Base-by-base conservation (phyloP, 129 eudicot genomes). In the Artemisia tridentata region DNA sequence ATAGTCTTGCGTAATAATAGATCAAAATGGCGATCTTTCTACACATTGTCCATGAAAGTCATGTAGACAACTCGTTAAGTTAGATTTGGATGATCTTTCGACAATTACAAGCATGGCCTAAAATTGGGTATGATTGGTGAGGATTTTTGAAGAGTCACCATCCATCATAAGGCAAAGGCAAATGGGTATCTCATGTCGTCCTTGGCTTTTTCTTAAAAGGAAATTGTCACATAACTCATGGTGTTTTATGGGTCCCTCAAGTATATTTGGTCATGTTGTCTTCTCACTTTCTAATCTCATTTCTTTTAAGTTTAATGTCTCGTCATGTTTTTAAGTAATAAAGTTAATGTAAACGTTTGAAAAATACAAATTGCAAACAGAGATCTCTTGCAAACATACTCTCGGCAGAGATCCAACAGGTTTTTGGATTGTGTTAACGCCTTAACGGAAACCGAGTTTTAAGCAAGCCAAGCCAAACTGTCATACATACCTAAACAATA, bases 161-260 rank as follows among this genome's bases (percentile, higher is more conserved):
- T 67, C 71, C 58, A 48, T 41, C 25, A 20, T 67, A 48, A 67
- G 49, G 19, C 9, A 11, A 46, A 66, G 7, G 41, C 23, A 66
- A 66, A 23, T 48, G 58, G 43, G 58, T 50, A 38, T n/a, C 81
- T 69, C 75, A 62, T 69, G 75, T 50, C 50, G 11, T 43, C 59
- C 46, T 59, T 72, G 58, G 55, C 59, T 47, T 59, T 69, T 72
- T 45, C 2, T 2, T 47, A 66, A 66, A 47, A 47, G 19, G 43
- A 13, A 65, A 66, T 66, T 47, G 38, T 47, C 58, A 67, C 71
- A 67, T 19, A 67, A 48, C 19, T 66, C 71, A 46, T 66, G 57
- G 19, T 20, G 56, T 66, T 66, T 66, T 0, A 21, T 47, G 71
- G 57, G 56, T 48, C 71, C 57, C 71, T 4, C 38, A 11, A 46